Base-by-base conservation (phyloP, 768 basidiomycete species). In the Tricholoma sp. region DNA sequence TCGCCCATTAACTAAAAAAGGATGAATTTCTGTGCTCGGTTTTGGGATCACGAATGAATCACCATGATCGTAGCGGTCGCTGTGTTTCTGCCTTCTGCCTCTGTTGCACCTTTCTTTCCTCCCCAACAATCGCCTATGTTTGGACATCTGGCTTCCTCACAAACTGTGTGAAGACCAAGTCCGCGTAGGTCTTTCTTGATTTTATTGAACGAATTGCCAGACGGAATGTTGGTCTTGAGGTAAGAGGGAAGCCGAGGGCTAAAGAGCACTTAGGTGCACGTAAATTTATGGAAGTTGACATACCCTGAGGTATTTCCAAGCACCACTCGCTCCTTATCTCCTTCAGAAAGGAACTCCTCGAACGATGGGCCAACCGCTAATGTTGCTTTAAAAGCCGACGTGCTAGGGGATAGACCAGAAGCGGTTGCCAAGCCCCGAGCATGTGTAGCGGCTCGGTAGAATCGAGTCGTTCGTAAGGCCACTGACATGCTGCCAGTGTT, bases 111-210 rank as follows among this genome's bases (percentile, higher is more conserved):
- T 31, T 82, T 77, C 65, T 85, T 86, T 8, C 94, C 94, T 41
- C 97, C 94, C 97, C 97, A 99, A 66, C 97, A 99, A 67, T 98
- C 96, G n/a, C 96, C 97, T 56, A 99, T 98, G 66, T 99, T 99
- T 0, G 97, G 97, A 77, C 97, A 99, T 60, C 95, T 82, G 34
- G 97, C 97, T 70, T 99, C 97, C 72, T 99, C 97, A 66, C 97
- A 99, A 2, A 99, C 97, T 0, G 97, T 99, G 66, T 97, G 94
- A 50, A 99, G 76, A 7, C 83, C 83, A 2, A 99, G 81, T 1
- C 95, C 96, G 53, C 97, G 79, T 12, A 99, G 79, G 71, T 99
- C 97, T 63, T 88, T 91, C 81, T 96, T 98, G 61, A 99, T 98
- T 66, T 85, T 91, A 61, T 83, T 87, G 71, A 88, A 99, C 2